Percentiles rank a stretch among this genome's conserved stretches.
These are phyloP conservation scores for Xylaria hypoxylon DNA, from an alignment of 2,329 filamentous ascomycete genomes.

Conservation along the genomic window DNA sequence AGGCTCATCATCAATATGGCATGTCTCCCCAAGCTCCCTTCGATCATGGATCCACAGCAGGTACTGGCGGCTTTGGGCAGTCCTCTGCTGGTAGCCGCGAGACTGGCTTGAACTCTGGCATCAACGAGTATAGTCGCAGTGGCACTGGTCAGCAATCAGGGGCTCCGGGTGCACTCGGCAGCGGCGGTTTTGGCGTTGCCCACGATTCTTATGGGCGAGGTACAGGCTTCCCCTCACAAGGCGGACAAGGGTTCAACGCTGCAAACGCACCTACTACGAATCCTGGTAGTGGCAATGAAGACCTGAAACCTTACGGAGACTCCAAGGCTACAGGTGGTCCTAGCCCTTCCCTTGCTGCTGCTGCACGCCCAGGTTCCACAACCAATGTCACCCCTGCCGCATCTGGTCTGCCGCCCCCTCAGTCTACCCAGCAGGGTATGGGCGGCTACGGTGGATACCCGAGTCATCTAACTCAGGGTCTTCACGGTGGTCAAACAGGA, in stretches of 20 bases:
- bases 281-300: constrained; percentile 60
- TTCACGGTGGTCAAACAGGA: constrained; percentile 63
- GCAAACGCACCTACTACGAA: constrained; percentile 60
- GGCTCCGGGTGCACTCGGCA: constrained; percentile 63
- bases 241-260: constrained; percentile 64
- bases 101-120: constrained; percentile 61
- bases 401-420: constrained; percentile 66
- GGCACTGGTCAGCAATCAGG: constrained; percentile 61
- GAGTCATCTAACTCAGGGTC: constrained; percentile 63
- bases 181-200: constrained; percentile 63
- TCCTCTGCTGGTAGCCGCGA: constrained; percentile 65
- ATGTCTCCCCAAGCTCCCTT: constrained; percentile 68
- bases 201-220: constrained; percentile 68
- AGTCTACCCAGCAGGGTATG: constrained; percentile 66
- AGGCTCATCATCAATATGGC: constrained; percentile 64
- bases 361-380: constrained; percentile 69
- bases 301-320: constrained; percentile 70
- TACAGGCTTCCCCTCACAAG: constrained; percentile 66
- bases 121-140: constrained; percentile 66
- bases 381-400: constrained; percentile 65
- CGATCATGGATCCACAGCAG: constrained; percentile 67
- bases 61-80: constrained; percentile 62
- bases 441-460: constrained; percentile 68
- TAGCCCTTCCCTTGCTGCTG: constrained; percentile 66
- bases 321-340: constrained; percentile 65